Base-by-base conservation (phyloP, 805 yeast genomes). In the Ogataea degrootiae region DNA sequence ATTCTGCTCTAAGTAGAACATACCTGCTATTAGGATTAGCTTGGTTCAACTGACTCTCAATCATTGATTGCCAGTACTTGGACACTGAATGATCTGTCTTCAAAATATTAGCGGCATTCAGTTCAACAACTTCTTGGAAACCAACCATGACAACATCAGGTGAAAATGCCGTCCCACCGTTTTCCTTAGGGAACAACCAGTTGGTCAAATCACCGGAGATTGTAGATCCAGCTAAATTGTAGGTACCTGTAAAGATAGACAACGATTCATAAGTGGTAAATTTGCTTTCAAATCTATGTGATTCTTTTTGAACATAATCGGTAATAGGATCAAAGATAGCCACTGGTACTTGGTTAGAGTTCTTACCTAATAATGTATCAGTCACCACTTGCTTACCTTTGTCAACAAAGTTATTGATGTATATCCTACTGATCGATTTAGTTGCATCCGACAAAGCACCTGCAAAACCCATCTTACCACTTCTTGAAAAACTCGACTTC, bases 361-460 rank as follows among this genome's bases (percentile, higher is more conserved):
- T 76, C 51, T 89, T 78, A 1, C 99, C 99, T 34, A 94, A 73
- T 39, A 92, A 67, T 5, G 87, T 73, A 63, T 92, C 99, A 51
- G 91, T 91, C 2, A 90, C 86, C n/a, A 81, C 79, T 62, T 94
- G 99, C 52, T 90, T 87, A 39, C 82, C 83, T 57, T 87, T 87
- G 67, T 94, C 99, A 59, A 89, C 91, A 67, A 94, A 94, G 53
- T 95, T 92, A 68, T 94, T 94, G 63, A 94, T 92, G 65, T 94
- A 94, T 80, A 94, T 82, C 66, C 99, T 76, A 38, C 96, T 84
- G 8, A 94, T 96, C 0, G 97, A 88, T 67, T 94, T 94, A 1
- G 98, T 90, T 4, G 95, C 97, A 68, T 94, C 99, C 0, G 96
- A 86, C n/a, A 94, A 68, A 0, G 97, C 97, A 34, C 98, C 97